Evolutionary conservation across 1,284 basidiomycete genomes (phyloP), one percentile per base, ranked within the genome.

Genomic region (Lignosus rhinocerotis): DNA sequence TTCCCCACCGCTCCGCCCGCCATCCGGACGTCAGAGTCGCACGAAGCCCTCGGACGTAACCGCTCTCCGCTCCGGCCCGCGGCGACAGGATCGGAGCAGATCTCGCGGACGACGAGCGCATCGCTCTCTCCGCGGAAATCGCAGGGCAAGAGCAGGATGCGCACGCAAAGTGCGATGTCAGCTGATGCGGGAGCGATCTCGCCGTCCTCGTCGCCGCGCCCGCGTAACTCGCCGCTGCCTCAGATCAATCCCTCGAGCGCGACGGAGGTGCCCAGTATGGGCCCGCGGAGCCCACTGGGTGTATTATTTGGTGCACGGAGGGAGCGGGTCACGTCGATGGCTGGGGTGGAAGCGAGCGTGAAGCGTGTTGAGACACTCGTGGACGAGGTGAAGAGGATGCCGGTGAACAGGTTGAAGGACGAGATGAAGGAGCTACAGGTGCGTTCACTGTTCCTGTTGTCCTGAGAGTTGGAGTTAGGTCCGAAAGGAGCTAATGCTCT

Each of bases 381-480:
- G 56, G 86, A 89, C 46, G 83, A 85, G 52, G 79, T 87, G 52
- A 78, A 79, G 34, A 77, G 80, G 50, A 66, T 90, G 56, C 88
- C 89, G 2, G 80, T 90, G 32, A 78, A 81, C 39, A 79, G 73
- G 62, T 73, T 93, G 51, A 85, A 83, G 71, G 86, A 88, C 6
- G 90, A 93, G 69, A 88, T 92, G 81, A 89, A 86, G 69, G 90
- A 92, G 68, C 72, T 92, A 47, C 88, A 90, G 79, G 88, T 88
- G 54, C 55, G 79, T 61, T 11, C 3, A 31, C 16, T 33, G n/a
- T 5, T 17, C 6, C 21, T 31, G 32, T 8, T 56, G 16, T 21
- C 19, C 50, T 6, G 42, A 39, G 6, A 12, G 19, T 21, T 41
- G 9, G 42, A 19, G 31, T 36, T 31, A 16, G 16, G 4, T 25